These are phyloP conservation scores for Canariomyces notabilis DNA, from an alignment of 2,329 filamentous ascomycete genomes.

Conservation along the genomic window DNA sequence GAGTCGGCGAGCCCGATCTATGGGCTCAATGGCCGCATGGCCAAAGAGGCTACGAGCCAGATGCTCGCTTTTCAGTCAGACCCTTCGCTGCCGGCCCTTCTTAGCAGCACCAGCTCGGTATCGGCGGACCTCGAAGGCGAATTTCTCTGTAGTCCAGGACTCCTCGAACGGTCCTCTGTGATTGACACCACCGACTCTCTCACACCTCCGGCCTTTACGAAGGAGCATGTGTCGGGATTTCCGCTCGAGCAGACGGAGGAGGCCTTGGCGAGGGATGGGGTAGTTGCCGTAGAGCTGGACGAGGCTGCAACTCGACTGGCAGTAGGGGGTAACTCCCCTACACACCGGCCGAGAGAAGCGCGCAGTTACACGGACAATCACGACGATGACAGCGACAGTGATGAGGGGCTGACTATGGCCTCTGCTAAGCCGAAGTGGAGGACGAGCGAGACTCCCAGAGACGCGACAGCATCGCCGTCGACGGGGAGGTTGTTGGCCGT, in stretches of 20 bases:
- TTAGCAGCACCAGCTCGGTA: slow-evolving; percentile 60
- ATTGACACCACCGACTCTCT: slow-evolving; percentile 51
- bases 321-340: background rate
- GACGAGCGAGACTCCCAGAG: background rate
- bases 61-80: slow-evolving; percentile 56
- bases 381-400: slow-evolving; percentile 48
- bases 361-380: slow-evolving; percentile 35
- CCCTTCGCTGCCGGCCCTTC: slow-evolving; percentile 57
- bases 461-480: background rate
- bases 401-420: slow-evolving; percentile 50
- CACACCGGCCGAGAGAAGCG: slow-evolving; percentile 6
- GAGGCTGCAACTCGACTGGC: background rate
- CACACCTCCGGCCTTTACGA: slow-evolving; percentile 47
- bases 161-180: slow-evolving; percentile 40
- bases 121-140: slow-evolving; percentile 60
- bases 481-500: slow-evolving; percentile 4
- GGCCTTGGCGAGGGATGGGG: slow-evolving; percentile 16
- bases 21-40: slow-evolving; percentile 32
- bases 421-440: slow-evolving; percentile 41
- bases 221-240: slow-evolving; percentile 43
- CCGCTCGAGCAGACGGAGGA: slow-evolving; percentile 39
- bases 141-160: slow-evolving; percentile 47
- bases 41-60: slow-evolving; percentile 41
- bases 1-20: slow-evolving; percentile 47
- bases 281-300: slow-evolving; percentile 15